Percentiles rank a stretch among this genome's conserved stretches.
These are phyloP conservation scores for Pythium rhizo-oryzae DNA, from an alignment of 352 stramenopile genomes.

Conservation along the genomic window DNA sequence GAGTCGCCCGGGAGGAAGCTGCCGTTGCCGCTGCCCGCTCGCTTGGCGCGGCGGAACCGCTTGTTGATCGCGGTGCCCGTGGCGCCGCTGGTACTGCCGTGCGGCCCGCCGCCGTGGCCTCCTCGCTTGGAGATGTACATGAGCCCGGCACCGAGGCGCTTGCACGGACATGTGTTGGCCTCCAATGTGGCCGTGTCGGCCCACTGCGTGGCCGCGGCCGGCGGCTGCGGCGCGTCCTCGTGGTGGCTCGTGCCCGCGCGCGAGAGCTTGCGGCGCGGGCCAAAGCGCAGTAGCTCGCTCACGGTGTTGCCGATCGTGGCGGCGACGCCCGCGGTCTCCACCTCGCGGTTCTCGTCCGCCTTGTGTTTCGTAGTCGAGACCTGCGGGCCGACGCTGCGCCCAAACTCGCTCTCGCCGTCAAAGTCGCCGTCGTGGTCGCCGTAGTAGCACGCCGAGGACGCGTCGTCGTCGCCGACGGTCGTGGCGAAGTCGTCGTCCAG, in stretches of 20 bases:
- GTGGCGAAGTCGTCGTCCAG: slow-evolving; percentile 4
- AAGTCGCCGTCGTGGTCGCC: not conserved
- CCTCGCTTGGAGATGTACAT: slow-evolving; percentile 26
- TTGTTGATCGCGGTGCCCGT: slow-evolving; percentile 18
- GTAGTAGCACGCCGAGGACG: not conserved
- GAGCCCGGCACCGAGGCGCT: slow-evolving; percentile 47
- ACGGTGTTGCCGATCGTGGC: slow-evolving; percentile 17
- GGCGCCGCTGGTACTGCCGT: not conserved
- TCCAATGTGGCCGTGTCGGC: slow-evolving; percentile 31
- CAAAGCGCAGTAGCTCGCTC: slow-evolving; percentile 25
- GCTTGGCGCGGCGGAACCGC: slow-evolving; percentile 53
- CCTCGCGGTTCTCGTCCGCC: slow-evolving; percentile 14
- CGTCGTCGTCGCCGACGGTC: slow-evolving; percentile 8
- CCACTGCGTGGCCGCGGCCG: slow-evolving; percentile 33
- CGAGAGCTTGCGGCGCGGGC: slow-evolving; percentile 25
- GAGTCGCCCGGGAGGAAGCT: not conserved
- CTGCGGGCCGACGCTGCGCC: slow-evolving; percentile 17
- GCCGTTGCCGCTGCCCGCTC: slow-evolving; percentile 1
- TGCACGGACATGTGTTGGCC: slow-evolving; percentile 43
- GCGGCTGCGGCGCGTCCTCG: slow-evolving; percentile 4
- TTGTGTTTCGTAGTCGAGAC: not conserved
- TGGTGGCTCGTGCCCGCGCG: not conserved
- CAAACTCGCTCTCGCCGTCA: slow-evolving; percentile 19
- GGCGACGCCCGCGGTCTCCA: slow-evolving; percentile 15
- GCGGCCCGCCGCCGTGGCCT: not conserved